Conservation (phyloP, 2,329 filamentous ascomycete genomes). For the Drechslerella stenobrocha region DNA sequence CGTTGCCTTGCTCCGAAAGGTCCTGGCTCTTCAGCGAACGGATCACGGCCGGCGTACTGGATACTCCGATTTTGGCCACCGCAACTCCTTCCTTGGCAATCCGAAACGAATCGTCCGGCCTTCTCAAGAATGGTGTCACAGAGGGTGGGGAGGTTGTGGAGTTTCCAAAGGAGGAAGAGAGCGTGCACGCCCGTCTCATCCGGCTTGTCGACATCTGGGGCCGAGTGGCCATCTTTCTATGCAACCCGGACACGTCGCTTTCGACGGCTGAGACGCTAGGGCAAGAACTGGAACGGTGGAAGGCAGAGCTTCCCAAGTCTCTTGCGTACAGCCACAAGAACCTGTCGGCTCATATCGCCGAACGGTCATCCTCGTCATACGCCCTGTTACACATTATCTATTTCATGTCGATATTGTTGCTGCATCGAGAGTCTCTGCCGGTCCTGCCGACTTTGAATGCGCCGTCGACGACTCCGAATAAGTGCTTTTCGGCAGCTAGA, state of each 20-base stretch:
- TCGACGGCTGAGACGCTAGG: constrained; percentile 63
- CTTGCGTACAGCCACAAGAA: constrained; percentile 63
- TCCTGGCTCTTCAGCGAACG: constrained; percentile 44
- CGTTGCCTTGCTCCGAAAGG: constrained; percentile 63
- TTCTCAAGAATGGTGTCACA: constrained; percentile 51
- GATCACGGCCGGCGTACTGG: constrained; percentile 32
- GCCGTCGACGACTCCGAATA: constrained; percentile 61
- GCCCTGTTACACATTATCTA: constrained; percentile 69
- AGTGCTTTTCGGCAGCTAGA: constrained; percentile 65
- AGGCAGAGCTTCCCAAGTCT: constrained; percentile 64
- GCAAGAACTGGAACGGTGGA: constrained; percentile 61
- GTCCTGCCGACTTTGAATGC: constrained; percentile 46
- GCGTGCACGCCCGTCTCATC: constrained; percentile 58
- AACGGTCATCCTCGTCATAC: constrained; percentile 67
- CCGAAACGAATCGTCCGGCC: constrained; percentile 62
- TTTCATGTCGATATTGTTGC: constrained; percentile 68
- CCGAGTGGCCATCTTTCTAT: constrained; percentile 58
- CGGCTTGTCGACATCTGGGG: constrained; percentile 59
- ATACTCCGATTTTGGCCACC: constrained; percentile 50
- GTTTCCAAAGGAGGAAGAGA: constrained; percentile 58
- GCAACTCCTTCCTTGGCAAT: constrained; percentile 65
- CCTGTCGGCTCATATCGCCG: constrained; percentile 68
- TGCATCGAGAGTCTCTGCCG: constrained; percentile 63
- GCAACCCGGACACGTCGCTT: constrained; percentile 46
- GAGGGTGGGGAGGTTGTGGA: constrained; percentile 56